Conservation (phyloP, 2,329 filamentous ascomycete species). For the Mycocentrospora acerina region DNA sequence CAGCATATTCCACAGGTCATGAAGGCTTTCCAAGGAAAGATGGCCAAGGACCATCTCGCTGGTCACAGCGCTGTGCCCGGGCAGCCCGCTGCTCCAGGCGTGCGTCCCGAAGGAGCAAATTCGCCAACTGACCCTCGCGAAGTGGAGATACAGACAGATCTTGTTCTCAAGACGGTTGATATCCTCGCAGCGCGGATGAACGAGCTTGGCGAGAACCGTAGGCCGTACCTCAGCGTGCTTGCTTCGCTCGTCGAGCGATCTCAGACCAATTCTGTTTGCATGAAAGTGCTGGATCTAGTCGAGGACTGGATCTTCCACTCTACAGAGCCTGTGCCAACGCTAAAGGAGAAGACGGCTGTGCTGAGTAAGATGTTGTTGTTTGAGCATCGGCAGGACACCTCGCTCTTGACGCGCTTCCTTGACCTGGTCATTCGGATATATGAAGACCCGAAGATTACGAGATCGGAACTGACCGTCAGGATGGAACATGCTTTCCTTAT, state of each 20-base stretch:
- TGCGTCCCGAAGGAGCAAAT: slow-evolving; percentile 58
- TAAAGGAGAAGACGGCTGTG: slow-evolving; percentile 98
- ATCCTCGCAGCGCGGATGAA: slow-evolving; percentile 91
- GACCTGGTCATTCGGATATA: slow-evolving; percentile 97
- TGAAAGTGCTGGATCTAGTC: slow-evolving; percentile 91
- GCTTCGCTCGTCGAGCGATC: slow-evolving; percentile 96
- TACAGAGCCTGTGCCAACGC: slow-evolving; percentile 90
- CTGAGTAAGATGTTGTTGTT: slow-evolving; percentile 99
- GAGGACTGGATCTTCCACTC: slow-evolving; percentile 96
- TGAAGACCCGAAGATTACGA: slow-evolving; percentile 92
- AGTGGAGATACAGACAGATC: slow-evolving; percentile 80
- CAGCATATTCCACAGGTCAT: slow-evolving; percentile 84
- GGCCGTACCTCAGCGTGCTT: slow-evolving; percentile 92
- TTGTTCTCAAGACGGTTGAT: slow-evolving; percentile 95
- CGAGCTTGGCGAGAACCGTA: slow-evolving; percentile 81
- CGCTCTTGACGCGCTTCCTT: slow-evolving; percentile 87
- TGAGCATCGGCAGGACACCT: slow-evolving; percentile 78
- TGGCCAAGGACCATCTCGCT: slow-evolving; percentile 90
- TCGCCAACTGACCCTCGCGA: slow-evolving; percentile 72
- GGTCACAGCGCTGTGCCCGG: slow-evolving; percentile 52
- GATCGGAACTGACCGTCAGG: slow-evolving; percentile 92
- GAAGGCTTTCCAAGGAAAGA: slow-evolving; percentile 88
- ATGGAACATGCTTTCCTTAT: slow-evolving; percentile 99
- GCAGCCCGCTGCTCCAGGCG: slow-evolving; percentile 28
- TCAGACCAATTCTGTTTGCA: slow-evolving; percentile 79